Conservation (phyloP, 2,329 filamentous ascomycete genomes). For the Microdochium trichocladiopsis region DNA sequence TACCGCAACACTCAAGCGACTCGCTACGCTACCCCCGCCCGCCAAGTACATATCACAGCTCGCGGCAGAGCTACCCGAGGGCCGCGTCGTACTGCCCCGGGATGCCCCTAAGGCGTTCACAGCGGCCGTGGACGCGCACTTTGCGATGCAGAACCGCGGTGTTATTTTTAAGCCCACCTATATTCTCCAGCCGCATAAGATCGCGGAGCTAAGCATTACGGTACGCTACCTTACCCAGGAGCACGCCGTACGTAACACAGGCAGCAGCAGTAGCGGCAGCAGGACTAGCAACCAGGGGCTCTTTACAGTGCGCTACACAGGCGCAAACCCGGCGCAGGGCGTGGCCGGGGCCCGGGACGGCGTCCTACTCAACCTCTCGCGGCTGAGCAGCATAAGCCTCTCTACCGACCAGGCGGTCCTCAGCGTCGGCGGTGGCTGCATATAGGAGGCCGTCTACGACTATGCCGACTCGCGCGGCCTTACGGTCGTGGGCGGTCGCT, state of each 20-base stretch:
- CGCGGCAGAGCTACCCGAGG: neutral
- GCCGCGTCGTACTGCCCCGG: neutral
- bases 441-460: neutral
- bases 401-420: neutral
- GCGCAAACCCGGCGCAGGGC: neutral
- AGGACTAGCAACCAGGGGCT: neutral
- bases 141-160: neutral
- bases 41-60: neutral
- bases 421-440: neutral
- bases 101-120: neutral
- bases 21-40: neutral
- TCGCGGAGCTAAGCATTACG: neutral
- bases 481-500: slow-evolving; percentile 14
- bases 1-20: neutral
- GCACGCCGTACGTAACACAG: neutral
- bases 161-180: neutral
- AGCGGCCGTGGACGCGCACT: neutral
- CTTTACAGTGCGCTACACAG: neutral
- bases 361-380: neutral
- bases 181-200: neutral
- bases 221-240: neutral
- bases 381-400: neutral
- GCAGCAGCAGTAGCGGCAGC: neutral
- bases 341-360: neutral
- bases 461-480: slow-evolving; percentile 3